phyloP scores from a whole-genome alignment of 257 asterid species.

The Plantago ovata region DNA sequence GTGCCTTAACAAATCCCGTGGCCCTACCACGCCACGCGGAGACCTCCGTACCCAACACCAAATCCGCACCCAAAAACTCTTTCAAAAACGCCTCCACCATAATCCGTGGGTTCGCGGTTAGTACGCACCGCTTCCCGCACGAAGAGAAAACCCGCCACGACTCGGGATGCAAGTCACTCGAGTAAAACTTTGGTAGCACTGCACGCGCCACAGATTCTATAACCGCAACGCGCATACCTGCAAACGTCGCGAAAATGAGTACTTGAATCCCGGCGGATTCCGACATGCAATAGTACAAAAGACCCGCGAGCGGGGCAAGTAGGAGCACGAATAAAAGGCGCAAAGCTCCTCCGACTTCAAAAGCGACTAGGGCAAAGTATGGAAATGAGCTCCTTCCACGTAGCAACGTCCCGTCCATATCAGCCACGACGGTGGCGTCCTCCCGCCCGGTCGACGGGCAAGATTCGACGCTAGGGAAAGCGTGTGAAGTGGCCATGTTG shows the following conservation, averaged over 20 bases:
- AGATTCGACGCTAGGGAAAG: constrained; percentile 39
- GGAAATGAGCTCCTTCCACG: constrained; percentile 58
- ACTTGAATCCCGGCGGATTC: constrained; percentile 57
- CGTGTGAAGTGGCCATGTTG: constrained; percentile 15
- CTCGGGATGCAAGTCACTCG: constrained; percentile 47
- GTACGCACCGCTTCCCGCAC: constrained; percentile 51
- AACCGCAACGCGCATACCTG: constrained; percentile 34
- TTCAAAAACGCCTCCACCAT: constrained; percentile 65
- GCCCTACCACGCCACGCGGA: constrained; percentile 41
- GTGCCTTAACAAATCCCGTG: constrained; percentile 43
- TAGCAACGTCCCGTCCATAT: constrained; percentile 59
- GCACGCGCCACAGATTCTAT: constrained; percentile 56
- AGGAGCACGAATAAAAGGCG: constrained; percentile 44
- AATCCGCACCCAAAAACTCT: constrained; percentile 52
- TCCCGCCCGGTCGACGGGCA: constrained; percentile 51
- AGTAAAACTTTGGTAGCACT: constrained; percentile 50
- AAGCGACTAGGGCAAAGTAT: constrained; percentile 48
- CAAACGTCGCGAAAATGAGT: constrained; percentile 40
- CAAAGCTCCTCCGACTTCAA: constrained; percentile 46
- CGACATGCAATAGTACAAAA: constrained; percentile 45
- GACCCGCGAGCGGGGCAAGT: constrained; percentile 43
- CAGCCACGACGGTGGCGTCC: constrained; percentile 56
- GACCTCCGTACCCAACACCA: constrained; percentile 63
- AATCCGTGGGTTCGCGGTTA: constrained; percentile 55
- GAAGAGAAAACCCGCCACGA: constrained; percentile 59